Conservation (phyloP, 495 filamentous ascomycete genomes). For the Hyaloscypha variabilis region DNA sequence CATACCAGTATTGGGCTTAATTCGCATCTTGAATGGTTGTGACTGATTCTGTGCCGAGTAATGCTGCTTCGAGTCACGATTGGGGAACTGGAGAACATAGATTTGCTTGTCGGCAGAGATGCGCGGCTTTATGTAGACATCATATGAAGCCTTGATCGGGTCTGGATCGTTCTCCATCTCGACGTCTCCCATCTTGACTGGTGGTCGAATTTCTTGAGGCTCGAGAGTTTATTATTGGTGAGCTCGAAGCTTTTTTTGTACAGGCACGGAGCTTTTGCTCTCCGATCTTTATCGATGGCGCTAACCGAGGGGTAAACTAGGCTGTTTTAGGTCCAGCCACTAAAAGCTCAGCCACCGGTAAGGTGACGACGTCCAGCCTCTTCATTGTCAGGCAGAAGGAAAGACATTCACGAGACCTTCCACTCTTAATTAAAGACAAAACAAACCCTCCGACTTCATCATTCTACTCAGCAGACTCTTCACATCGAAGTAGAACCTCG, state of each 20-base stretch:
- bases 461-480: neutral
- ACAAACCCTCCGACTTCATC: neutral
- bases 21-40: conserved; percentile 61
- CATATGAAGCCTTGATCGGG: conserved; percentile 61
- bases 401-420: conserved; percentile 5
- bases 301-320: conserved; percentile 19
- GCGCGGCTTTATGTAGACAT: conserved; percentile 58
- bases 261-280: conserved; percentile 7
- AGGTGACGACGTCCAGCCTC: conserved; percentile 11
- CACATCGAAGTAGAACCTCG: neutral
- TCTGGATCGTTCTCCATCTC: conserved; percentile 46
- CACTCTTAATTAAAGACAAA: neutral
- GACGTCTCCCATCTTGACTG: conserved; percentile 20
- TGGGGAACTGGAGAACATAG: conserved; percentile 75
- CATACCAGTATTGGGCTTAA: conserved; percentile 68
- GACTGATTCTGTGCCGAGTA: conserved; percentile 57
- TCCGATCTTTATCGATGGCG: neutral
- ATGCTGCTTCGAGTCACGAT: conserved; percentile 49
- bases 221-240: neutral
- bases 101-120: conserved; percentile 38
- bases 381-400: neutral
- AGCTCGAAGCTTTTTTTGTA: conserved; percentile 18
- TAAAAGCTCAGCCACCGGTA: neutral
- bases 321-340: neutral
- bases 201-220: conserved; percentile 2